Evolutionary conservation across 1,284 basidiomycete genomes (phyloP).

Genomic region (Clitocybe nebularis): DNA sequence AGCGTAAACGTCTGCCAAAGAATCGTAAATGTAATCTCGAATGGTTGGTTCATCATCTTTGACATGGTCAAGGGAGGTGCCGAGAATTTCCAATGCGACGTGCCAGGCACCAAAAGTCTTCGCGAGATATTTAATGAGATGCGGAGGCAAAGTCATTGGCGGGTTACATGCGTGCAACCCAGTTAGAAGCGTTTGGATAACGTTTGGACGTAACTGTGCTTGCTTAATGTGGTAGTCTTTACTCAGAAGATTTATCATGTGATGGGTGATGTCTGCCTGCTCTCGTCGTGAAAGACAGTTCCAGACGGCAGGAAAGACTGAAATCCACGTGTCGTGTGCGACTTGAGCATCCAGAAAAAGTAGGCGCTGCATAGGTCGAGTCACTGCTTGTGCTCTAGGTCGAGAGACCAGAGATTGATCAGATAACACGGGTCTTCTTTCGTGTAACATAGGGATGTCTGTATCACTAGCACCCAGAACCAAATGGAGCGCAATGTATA

Average conservation of each 20-base stretch:
- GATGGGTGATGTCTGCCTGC: slow-evolving; percentile 86
- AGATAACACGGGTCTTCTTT: slow-evolving; percentile 30
- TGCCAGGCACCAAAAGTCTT: slow-evolving; percentile 98
- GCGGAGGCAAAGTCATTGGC: slow-evolving; percentile 86
- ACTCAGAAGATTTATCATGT: slow-evolving; percentile 87
- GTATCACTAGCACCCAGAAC: slow-evolving; percentile 81
- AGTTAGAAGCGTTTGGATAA: slow-evolving; percentile 88
- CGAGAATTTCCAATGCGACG: slow-evolving; percentile 86
- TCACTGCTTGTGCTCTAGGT: slow-evolving; percentile 54
- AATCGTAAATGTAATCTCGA: slow-evolving; percentile 86
- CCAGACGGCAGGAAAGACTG: slow-evolving; percentile 90
- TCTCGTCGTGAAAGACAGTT: slow-evolving; percentile 80
- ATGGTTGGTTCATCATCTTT: slow-evolving; percentile 81
- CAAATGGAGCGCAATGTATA: slow-evolving; percentile 88
- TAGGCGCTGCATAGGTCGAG: slow-evolving; percentile 80
- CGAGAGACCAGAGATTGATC: slow-evolving; percentile 37
- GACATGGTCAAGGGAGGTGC: slow-evolving; percentile 67
- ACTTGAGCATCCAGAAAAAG: slow-evolving; percentile 77
- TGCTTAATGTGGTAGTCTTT: slow-evolving; percentile 94
- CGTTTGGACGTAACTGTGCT: slow-evolving; percentile 88
- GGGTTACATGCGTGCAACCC: slow-evolving; percentile 85
- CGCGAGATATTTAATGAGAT: slow-evolving; percentile 94
- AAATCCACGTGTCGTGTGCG: slow-evolving; percentile 88
- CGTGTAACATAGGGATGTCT: slow-evolving; percentile 45
- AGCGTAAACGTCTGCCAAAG: slow-evolving; percentile 92